A percentile compares a stretch with the other conserved stretches of the same genome.
phyloP scores from a whole-genome alignment of 176 grass and related monocot genomes.

The Panicum miliaceum region DNA sequence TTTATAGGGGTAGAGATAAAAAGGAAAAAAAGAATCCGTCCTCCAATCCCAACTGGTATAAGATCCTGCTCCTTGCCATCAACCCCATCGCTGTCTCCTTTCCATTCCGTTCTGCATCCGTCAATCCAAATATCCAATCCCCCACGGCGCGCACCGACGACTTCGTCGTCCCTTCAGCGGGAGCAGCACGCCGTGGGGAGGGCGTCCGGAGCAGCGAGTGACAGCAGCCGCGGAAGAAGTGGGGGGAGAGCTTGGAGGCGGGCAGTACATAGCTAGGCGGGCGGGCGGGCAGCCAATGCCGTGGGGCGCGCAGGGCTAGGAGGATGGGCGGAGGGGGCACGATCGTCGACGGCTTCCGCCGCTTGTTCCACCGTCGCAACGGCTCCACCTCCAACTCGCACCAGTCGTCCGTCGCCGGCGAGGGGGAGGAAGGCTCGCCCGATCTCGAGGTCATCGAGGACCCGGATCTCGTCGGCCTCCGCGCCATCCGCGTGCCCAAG shows the following conservation, averaged over 20 bases:
- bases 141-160: constrained; percentile 14
- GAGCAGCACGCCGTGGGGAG: background rate
- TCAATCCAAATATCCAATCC: background rate
- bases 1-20: too few species aligned
- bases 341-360: constrained; percentile 71
- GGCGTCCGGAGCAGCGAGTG: constrained; percentile 11
- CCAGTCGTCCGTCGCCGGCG: constrained; percentile 42
- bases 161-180: background rate
- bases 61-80: constrained; percentile 6
- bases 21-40: background rate
- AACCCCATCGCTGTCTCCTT: constrained; percentile 1
- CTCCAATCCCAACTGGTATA: constrained; percentile 21
- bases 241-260: background rate
- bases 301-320: constrained; percentile 39
- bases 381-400: constrained; percentile 40
- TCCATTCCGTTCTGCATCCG: background rate
- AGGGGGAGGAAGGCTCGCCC: constrained; percentile 32
- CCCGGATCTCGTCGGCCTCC: constrained; percentile 58
- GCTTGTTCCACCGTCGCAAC: constrained; percentile 71
- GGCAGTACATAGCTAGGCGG: background rate
- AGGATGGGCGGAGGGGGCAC: constrained; percentile 62
- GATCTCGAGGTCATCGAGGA: constrained; percentile 54
- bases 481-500: constrained; percentile 69
- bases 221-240: background rate
- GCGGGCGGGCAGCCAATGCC: constrained; percentile 43